Base-by-base conservation (phyloP, 2,329 filamentous ascomycete genomes). In the Trichophyton schoenleinii region DNA sequence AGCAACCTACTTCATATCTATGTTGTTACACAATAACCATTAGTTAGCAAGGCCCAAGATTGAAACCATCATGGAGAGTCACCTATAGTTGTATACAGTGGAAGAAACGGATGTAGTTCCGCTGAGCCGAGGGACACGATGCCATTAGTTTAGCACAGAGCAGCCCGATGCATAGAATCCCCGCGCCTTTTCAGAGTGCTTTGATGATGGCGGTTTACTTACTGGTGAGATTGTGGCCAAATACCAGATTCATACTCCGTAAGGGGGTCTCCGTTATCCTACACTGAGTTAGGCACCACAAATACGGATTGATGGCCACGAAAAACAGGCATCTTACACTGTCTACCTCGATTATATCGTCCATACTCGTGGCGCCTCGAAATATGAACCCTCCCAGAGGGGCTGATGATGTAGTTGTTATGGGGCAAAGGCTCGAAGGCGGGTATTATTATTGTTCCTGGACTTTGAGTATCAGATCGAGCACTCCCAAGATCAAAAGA, bases 31-130 rank as follows among this genome's bases (percentile, higher is more conserved):
- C 11, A n/a, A 42, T 3, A 7, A 11, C 6, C 22, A 42, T 5
- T 5, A 18, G 22, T 44, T n/a, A 58, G 55, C 55, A 15, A 13
- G 20, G 15, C 34, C 9, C 36, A 58, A 11, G 7, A 57, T 38
- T 20, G 53, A 9, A 42, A 11, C 34, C 20, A 18, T 22, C 31
- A 15, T 15, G 4, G 7, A 22, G 28, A 28, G 18, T 48, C 25
- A 64, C 63, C 58, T 61, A 41, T 62, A 64, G n/a, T 64, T 63
- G 34, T 58, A 59, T 20, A 63, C 58, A 31, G 52, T 44, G 13
- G 63, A 63, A 18, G 63, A 58, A 59, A 64, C 9, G 22, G 63
- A 64, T 13, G 62, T 62, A 18, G 44, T 57, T 38, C 57, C 46
- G 42, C 61, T 63, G 31, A 22, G 42, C n/a, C 58, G 18, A 20